Percentiles rank a stretch among this genome's conserved stretches.
These are phyloP conservation scores for Lactarius psammicola DNA, from an alignment of 768 basidiomycete species.

Conservation along the genomic window DNA sequence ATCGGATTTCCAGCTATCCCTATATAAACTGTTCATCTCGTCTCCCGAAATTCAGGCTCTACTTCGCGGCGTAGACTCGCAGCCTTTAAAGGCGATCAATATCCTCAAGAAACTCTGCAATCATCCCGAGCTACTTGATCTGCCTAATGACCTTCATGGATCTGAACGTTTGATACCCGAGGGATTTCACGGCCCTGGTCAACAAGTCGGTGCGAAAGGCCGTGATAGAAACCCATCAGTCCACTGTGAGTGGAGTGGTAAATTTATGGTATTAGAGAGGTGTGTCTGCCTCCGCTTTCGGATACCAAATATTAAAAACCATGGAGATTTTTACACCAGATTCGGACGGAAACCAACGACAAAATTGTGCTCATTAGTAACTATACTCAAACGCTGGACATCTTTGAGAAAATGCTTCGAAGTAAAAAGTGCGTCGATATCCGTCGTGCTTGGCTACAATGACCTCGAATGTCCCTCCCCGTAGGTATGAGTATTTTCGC, in stretches of 20 bases:
- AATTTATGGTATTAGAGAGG: slow-evolving; percentile 93
- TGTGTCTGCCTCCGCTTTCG: slow-evolving; percentile 35
- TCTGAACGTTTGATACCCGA: slow-evolving; percentile 80
- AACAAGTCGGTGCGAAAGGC: slow-evolving; percentile 37
- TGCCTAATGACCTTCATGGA: slow-evolving; percentile 81
- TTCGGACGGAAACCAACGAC: slow-evolving; percentile 79
- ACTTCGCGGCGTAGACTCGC: slow-evolving; percentile 81
- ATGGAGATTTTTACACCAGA: slow-evolving; percentile 76
- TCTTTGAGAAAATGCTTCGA: slow-evolving; percentile 87
- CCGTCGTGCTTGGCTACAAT: slow-evolving; percentile 14
- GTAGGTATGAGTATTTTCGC: slow-evolving; percentile 84
- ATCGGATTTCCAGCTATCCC: slow-evolving; percentile 76
- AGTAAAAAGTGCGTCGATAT: slow-evolving; percentile 64
- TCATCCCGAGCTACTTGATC: slow-evolving; percentile 85
- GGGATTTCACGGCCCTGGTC: slow-evolving; percentile 65
- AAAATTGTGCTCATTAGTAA: slow-evolving; percentile 98
- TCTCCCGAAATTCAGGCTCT: slow-evolving; percentile 91
- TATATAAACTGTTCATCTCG: slow-evolving; percentile 88
- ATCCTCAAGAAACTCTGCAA: slow-evolving; percentile 95
- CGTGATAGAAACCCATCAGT: slow-evolving; percentile 50
- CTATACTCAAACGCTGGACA: slow-evolving; percentile 91
- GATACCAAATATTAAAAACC: neutral
- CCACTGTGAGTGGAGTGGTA: slow-evolving; percentile 83
- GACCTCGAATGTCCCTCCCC: slow-evolving; percentile 1
- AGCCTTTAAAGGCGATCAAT: slow-evolving; percentile 95